Evolutionary conservation across 371 early-diverging fungal species (phyloP).

Genomic region (Mortierella sp.): DNA sequence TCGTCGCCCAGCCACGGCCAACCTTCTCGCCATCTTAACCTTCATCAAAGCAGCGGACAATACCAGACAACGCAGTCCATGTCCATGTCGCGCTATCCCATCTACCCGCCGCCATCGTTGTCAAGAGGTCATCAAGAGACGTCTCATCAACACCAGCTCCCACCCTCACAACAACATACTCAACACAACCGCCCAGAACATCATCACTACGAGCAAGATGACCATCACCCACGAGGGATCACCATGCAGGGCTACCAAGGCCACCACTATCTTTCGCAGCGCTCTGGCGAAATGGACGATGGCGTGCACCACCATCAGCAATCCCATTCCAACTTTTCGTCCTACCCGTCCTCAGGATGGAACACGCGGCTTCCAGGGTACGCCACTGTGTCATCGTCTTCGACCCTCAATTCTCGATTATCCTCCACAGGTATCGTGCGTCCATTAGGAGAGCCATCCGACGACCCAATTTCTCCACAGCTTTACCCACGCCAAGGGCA

Average conservation of each 20-base stretch:
- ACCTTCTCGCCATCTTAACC: constrained; percentile 21
- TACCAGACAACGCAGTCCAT: constrained; percentile 40
- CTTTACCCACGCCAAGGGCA: constrained; percentile 29
- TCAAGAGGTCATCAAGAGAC: not conserved
- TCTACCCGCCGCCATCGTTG: constrained; percentile 20
- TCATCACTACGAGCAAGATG: constrained; percentile 16
- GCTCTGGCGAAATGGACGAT: constrained; percentile 38
- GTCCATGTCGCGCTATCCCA: constrained; percentile 49
- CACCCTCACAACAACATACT: constrained; percentile 20
- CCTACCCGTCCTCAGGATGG: constrained; percentile 48
- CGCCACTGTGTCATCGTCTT: constrained; percentile 46
- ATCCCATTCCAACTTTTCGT: constrained; percentile 14
- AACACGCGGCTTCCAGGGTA: constrained; percentile 53
- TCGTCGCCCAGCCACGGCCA: constrained; percentile 14
- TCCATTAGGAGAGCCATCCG: constrained; percentile 23
- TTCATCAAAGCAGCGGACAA: constrained; percentile 41
- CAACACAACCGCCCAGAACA: constrained; percentile 19
- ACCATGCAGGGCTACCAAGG: constrained; percentile 54
- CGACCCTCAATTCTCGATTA: constrained; percentile 37
- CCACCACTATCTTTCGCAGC: constrained; percentile 1
- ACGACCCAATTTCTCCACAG: constrained; percentile 26
- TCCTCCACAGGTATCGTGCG: constrained; percentile 50
- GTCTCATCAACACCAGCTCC: constrained; percentile 10
- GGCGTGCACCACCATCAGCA: constrained; percentile 7
- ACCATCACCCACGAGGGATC: constrained; percentile 29